Evolutionary conservation across 208 protist genomes (phyloP), one percentile per base, ranked within the genome.

Genomic region (Vickermania ingenoplastis): DNA sequence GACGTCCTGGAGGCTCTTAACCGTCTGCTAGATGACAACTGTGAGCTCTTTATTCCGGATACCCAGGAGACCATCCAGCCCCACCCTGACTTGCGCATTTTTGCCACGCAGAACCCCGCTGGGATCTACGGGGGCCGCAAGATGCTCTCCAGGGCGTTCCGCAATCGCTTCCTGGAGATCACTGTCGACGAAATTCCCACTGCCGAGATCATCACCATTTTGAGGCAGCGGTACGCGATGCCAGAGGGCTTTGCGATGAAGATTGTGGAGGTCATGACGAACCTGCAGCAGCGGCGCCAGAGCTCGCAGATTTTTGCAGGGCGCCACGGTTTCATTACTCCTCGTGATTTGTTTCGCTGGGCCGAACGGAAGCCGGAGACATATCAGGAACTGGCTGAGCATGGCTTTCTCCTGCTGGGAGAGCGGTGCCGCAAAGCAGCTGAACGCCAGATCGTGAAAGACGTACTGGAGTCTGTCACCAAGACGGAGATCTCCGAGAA

Each of bases 41-140:
- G 97, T 65, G 98, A 99, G 73, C 80, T 99, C 0, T 98, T 98
- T 70, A 97, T 99, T 23, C 89, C 98, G 7, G 99, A 99, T 66
- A 99, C 98, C 2, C 91, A 99, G 73, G 98, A 99, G 65, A 86
- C 83, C 1, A 88, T 99, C 23, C 95, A 95, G 67, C 97, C 99
- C 28, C 97, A 99, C 71, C 96, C 97, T 26, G 69, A 97, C 60
- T 99, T 99, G 53, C 90, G 96, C 75, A 94, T 99, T 36, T 99
- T 99, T 79, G 99, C 99, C 1, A 99, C 99, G 23, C 99, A 99
- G 73, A 99, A 99, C 73, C 99, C 99, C 17, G 93, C 98, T 91
- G 98, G 98, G 31, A 64, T 86, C 30, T 95, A 97, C 75, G 89
- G 92, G 23, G 98, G 98, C 5, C 82, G 98, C 14, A 99, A 99